Evolutionary conservation across 2,329 filamentous ascomycete species (phyloP).

Genomic region (Colletotrichum echinochloae): DNA sequence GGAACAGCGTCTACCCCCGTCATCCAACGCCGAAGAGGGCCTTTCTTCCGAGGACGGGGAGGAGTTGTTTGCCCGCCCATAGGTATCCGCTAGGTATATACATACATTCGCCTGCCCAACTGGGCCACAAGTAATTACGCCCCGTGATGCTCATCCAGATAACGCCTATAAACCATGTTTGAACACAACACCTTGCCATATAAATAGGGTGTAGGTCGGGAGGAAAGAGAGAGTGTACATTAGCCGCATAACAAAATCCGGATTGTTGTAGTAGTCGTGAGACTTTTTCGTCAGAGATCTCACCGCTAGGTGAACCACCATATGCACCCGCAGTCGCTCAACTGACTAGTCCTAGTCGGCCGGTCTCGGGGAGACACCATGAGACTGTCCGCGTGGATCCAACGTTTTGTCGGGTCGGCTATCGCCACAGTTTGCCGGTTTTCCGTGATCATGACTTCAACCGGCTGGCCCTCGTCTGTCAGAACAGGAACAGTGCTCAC

Average conservation of each 20-base stretch:
- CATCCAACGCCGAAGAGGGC: not conserved
- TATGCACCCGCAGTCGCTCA: slow-evolving; percentile 66
- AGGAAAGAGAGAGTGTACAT: not conserved
- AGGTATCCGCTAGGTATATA: slow-evolving; percentile 26
- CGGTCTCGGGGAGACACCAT: slow-evolving; percentile 28
- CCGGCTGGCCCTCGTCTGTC: slow-evolving; percentile 53
- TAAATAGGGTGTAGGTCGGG: not conserved
- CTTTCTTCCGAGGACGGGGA: not conserved
- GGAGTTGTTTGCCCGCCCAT: slow-evolving; percentile 7
- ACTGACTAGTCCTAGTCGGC: slow-evolving; percentile 46
- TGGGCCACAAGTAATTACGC: slow-evolving; percentile 22
- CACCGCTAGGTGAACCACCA: slow-evolving; percentile 60
- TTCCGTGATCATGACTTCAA: slow-evolving; percentile 61
- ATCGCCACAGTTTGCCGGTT: slow-evolving; percentile 40
- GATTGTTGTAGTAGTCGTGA: not conserved
- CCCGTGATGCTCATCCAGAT: slow-evolving; percentile 24
- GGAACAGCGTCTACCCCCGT: not conserved
- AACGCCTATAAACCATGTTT: slow-evolving; percentile 18
- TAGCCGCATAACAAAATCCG: slow-evolving; percentile 7
- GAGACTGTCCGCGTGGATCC: slow-evolving; percentile 34
- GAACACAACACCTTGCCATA: not conserved
- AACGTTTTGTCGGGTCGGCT: slow-evolving; percentile 34
- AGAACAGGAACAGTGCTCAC: slow-evolving; percentile 50
- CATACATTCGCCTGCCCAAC: slow-evolving; percentile 23
- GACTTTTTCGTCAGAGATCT: not conserved